Evolutionary conservation across 306 rosid genomes (phyloP).

Genomic region (Gastrolobium bilobum): DNA sequence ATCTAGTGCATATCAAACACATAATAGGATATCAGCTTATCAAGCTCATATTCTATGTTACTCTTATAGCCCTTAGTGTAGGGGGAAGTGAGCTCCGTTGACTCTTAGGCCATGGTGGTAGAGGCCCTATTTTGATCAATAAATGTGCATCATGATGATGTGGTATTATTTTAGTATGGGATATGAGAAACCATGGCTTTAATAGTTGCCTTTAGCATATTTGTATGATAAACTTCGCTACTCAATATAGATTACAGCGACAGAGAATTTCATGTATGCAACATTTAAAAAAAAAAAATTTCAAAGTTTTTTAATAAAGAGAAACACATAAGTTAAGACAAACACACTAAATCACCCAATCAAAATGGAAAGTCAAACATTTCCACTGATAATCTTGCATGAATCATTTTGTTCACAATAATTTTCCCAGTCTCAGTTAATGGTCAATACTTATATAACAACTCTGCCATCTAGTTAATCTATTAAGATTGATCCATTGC

Average conservation of each 20-base stretch:
- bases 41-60: no score
- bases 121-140: neutral
- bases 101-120: constrained; percentile 15
- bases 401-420: neutral
- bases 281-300: neutral
- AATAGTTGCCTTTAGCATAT: neutral
- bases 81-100: constrained; percentile 14
- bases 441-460: constrained; percentile 6
- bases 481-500: constrained; percentile 7
- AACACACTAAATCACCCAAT: no score
- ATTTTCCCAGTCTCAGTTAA: neutral
- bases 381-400: neutral
- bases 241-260: neutral
- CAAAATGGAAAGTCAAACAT: neutral
- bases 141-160: constrained; percentile 5
- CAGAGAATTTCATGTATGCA: neutral
- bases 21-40: no score
- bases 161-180: neutral
- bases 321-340: neutral
- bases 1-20: no score
- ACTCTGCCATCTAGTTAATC: neutral
- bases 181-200: neutral
- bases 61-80: neutral
- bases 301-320: neutral
- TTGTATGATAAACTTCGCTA: neutral